These are phyloP conservation scores for Angomonas deanei DNA, from an alignment of 208 protist species.

Conservation along the genomic window DNA sequence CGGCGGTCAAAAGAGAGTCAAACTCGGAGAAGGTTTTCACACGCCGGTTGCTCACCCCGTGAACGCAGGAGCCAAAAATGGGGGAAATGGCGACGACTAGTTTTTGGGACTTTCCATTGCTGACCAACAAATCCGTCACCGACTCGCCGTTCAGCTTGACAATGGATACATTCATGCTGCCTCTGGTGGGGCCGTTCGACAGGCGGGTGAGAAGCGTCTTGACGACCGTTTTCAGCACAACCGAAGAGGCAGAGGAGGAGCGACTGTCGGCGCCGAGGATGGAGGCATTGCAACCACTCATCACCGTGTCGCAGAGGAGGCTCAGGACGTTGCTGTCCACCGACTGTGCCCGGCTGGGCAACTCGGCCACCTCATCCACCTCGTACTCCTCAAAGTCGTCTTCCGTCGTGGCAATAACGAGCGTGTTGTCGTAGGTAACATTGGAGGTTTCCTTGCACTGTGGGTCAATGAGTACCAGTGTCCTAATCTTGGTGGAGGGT, in stretches of 20 bases:
- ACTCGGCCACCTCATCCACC: constrained; percentile 70
- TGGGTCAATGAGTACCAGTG: constrained; percentile 60
- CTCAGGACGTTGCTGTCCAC: constrained; percentile 43
- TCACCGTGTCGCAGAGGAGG: constrained; percentile 48
- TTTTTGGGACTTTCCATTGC: constrained; percentile 33
- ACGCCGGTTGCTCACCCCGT: constrained; percentile 43
- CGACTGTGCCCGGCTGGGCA: constrained; percentile 6
- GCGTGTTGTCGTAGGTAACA: constrained; percentile 55
- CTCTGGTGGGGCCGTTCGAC: constrained; percentile 11
- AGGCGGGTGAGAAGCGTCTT: constrained; percentile 41
- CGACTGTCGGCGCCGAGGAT: constrained; percentile 65
- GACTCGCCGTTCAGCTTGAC: constrained; percentile 63
- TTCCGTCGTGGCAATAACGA: constrained; percentile 55
- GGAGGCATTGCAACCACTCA: constrained; percentile 64
- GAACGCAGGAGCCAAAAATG: constrained; percentile 73
- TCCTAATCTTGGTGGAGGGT: constrained; percentile 56
- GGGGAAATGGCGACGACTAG: constrained; percentile 77
- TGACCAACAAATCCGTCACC: constrained; percentile 47
- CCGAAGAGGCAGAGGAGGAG: constrained; percentile 31
- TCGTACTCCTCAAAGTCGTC: constrained; percentile 78
- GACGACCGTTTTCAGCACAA: constrained; percentile 59
- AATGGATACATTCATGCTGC: constrained; percentile 39
- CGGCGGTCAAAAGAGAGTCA: constrained; percentile 39
- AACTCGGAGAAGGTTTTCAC: constrained; percentile 30
- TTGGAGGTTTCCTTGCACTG: constrained; percentile 54